Evolutionary conservation across 148 eudicot genomes (phyloP).

Genomic region (Amaranthus palmeri): DNA sequence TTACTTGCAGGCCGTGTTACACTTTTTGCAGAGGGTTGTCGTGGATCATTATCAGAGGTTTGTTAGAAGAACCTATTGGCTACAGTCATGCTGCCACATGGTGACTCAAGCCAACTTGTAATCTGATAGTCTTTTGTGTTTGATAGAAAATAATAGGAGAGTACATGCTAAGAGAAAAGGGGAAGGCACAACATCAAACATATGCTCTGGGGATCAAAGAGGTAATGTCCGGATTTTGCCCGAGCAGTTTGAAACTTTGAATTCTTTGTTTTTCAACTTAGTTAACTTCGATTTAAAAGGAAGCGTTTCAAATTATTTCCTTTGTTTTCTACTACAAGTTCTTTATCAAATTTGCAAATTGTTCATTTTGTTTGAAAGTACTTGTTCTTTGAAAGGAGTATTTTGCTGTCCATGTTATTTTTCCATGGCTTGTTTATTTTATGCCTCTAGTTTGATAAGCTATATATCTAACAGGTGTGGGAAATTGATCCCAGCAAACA

Average conservation of each 20-base stretch:
- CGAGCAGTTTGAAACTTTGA: not conserved
- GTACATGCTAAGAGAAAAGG: conserved; percentile 75
- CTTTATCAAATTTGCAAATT: not conserved
- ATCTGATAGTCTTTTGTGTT: conserved; percentile 4
- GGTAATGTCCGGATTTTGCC: conserved; percentile 35
- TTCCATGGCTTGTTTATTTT: not conserved
- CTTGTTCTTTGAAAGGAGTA: not conserved
- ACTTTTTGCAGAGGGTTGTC: conserved; percentile 89
- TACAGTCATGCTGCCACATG: conserved; percentile 6
- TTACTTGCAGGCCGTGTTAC: conserved; percentile 58
- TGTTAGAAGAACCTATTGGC: conserved; percentile 17
- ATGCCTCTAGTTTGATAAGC: conserved; percentile 5
- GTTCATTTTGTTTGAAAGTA: not conserved
- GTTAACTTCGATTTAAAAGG: not conserved
- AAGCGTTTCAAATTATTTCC: not conserved
- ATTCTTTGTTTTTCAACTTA: not conserved
- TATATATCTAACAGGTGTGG: conserved; percentile 61
- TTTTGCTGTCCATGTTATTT: not conserved
- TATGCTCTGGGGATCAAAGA: conserved; percentile 93
- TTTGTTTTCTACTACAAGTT: too few relatives aligned
- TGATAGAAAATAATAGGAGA: conserved; percentile 57
- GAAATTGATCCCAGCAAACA: conserved; percentile 78
- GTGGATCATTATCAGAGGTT: conserved; percentile 97
- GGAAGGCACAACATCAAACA: conserved; percentile 84
- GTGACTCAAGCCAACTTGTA: conserved; percentile 8